Percentiles rank a stretch among this genome's conserved stretches.
These are phyloP conservation scores for Tremella yokohamensis DNA, from an alignment of 768 basidiomycete species.

Conservation along the genomic window DNA sequence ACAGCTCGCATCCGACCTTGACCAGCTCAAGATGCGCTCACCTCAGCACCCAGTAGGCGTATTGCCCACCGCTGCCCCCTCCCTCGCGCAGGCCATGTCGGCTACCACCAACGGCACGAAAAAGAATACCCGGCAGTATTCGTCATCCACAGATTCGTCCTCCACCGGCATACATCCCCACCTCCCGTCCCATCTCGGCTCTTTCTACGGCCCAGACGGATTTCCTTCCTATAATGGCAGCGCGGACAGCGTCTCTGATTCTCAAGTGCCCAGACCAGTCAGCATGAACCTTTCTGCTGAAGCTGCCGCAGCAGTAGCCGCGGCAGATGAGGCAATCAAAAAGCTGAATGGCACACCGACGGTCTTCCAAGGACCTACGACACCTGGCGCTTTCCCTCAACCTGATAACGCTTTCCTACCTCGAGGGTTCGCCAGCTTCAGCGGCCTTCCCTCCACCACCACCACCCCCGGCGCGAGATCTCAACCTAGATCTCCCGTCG, in stretches of 20 bases:
- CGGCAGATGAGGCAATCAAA: constrained; percentile 40
- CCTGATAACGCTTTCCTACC: constrained; percentile 23
- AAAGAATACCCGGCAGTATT: constrained; percentile 24
- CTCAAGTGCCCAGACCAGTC: neutral
- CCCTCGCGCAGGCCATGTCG: neutral
- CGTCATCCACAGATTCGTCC: constrained; percentile 36
- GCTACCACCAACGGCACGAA: neutral
- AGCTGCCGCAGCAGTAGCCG: constrained; percentile 33
- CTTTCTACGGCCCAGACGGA: constrained; percentile 43
- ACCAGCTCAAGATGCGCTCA: constrained; percentile 24
- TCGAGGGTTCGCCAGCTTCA: constrained; percentile 25
- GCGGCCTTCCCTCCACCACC: too few species aligned
- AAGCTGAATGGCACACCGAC: constrained; percentile 38
- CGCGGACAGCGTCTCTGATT: constrained; percentile 10
- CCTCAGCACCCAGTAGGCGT: constrained; percentile 7
- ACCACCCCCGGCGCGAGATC: constrained; percentile 20
- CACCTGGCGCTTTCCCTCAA: constrained; percentile 8
- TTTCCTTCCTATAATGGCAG: constrained; percentile 14
- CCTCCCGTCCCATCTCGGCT: constrained; percentile 31
- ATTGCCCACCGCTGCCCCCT: neutral
- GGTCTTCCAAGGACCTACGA: constrained; percentile 24
- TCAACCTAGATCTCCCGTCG: constrained; percentile 9
- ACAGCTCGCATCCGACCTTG: constrained; percentile 19
- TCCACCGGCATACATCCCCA: constrained; percentile 16
- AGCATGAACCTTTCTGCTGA: constrained; percentile 23